Base-by-base conservation (phyloP, 345 rosid species). In the Ricinus communis region DNA sequence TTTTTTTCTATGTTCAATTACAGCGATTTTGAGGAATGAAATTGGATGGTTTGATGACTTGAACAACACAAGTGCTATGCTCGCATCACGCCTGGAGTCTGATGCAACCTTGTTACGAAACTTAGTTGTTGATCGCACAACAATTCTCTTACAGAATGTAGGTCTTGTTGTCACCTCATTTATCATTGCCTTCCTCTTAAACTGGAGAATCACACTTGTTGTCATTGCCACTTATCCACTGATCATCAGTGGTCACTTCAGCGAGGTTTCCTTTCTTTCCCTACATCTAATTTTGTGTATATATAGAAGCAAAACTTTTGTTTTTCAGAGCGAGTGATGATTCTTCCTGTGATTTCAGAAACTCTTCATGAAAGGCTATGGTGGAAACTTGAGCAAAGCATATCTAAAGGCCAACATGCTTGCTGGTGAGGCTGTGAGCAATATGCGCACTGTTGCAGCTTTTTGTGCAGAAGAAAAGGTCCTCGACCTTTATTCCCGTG, bases 311-410 rank as follows among this genome's bases (percentile, higher is more conserved):
- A 43, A n/a, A 10, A 33, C 28, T 58, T 27, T 19, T 40, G 46
- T 36, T 28, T 5, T 9, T 16, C 30, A 31, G 31, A 30, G 38
- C 38, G 0, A 49, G n/a, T n/a, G 6, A 52, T 31, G 19, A n/a
- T 22, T 33, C 43, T 68, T n/a, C 30, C 47, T 56, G 21, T 66
- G 45, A 53, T 69, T 70, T 74, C 86, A 94, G 99, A 94, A 87
- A 87, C 84, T 94, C 69, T 94, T 94, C 86, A 88, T 94, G 95
- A 87, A 90, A 85, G 98, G 98, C 4, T 94, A 88, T 62, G 98
- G 98, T 16, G 98, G 95, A 62, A 82, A 94, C 85, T 82, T 94
- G 80, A 94, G 96, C 80, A 94, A 90, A 79, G 97, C 96, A 18
- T 94, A 94, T 75, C 80, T 94, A 40, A 87, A 86, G 79, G 98